Evolutionary conservation across 257 asterid species (phyloP).

Genomic region (Coffea canephora): DNA sequence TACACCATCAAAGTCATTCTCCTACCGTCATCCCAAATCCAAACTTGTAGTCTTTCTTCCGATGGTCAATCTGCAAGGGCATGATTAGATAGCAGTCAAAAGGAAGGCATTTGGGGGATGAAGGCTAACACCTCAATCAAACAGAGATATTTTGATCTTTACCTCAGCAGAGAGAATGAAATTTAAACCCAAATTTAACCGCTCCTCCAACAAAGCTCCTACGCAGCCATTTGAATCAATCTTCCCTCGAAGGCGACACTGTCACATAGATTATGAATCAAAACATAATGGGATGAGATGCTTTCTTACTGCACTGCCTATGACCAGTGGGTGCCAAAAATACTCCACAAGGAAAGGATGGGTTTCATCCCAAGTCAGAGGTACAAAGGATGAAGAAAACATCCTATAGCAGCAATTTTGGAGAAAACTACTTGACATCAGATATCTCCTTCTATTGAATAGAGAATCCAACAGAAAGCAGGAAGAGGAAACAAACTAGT

Average conservation of each 20-base stretch:
- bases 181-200: constrained; percentile 81
- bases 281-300: background rate
- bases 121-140: background rate
- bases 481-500: background rate
- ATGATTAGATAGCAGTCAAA: background rate
- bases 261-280: constrained; percentile 19
- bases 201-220: constrained; percentile 76
- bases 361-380: background rate
- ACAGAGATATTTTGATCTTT: constrained; percentile 3
- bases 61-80: constrained; percentile 65
- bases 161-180: constrained; percentile 96
- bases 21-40: constrained; percentile 86
- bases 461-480: background rate
- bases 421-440: too few relatives aligned
- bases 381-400: background rate
- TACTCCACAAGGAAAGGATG: background rate
- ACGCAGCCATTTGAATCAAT: constrained; percentile 80
- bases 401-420: background rate
- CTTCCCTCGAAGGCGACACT: constrained; percentile 95
- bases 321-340: background rate
- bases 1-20: constrained; percentile 40
- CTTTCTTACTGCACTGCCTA: background rate
- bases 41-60: constrained; percentile 84
- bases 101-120: background rate
- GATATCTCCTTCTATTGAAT: background rate